Base-by-base conservation (phyloP, 1,284 basidiomycete species). In the Apiotrichum sp. region DNA sequence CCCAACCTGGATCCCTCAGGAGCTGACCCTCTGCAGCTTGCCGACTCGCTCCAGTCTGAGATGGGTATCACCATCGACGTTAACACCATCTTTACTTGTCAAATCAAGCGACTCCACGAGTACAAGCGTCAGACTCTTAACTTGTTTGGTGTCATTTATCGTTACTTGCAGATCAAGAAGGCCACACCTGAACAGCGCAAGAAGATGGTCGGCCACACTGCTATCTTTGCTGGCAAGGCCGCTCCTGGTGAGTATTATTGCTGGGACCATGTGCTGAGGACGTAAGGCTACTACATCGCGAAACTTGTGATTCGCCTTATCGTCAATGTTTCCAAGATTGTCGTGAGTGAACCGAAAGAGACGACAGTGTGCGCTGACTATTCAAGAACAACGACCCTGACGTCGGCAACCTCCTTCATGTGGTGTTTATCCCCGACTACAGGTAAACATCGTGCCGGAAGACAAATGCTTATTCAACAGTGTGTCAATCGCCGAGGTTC, bases 41-140 rank as follows among this genome's bases (percentile, higher is more conserved):
- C 90, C 6, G 82, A 85, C 55, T 81, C 90, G 65, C 83, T 95
- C 33, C 81, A 89, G 75, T 75, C 75, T 10, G 87, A 84, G 4
- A 78, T 93, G 29, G 89, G 90, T 13, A 61, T 80, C 59, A 82
- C 73, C 34, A 80, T 95, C 58, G 85, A 76, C 52, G 61, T 88
- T 34, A 78, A 85, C 52, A 89, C 88, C 31, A 82, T 95, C 81
- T 95, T 93, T 69, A 89, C 93, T 69, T 86, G 93, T 14, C 92
- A 95, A 76, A 88, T 92, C 69, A 95, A 93, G 82, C 85, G 88
- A 50, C 63, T 76, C 3, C 72, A 74, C 66, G 73, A 57, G 79
- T 93, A 93, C 75, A 95, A 93, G 82, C 84, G 74, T 44, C 75
- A 77, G 57, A 73, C 73, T 0, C 62, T 76, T 48, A 74, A 75